Evolutionary conservation across 192 early-diverging fungal species (phyloP).

Genomic region (Entophlyctis helioformis): DNA sequence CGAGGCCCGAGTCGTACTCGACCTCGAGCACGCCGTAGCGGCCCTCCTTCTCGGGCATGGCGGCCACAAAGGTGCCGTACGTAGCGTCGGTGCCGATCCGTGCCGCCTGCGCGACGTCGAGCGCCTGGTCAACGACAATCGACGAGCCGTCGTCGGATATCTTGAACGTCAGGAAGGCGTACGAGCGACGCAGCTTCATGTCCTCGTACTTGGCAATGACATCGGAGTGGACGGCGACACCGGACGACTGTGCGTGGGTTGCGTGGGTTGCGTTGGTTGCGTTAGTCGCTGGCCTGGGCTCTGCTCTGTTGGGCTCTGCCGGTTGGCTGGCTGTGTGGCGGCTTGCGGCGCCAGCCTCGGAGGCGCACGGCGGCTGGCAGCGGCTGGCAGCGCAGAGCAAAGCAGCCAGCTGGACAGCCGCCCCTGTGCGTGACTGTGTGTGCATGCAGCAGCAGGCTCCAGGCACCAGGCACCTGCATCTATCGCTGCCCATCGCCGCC

Average conservation of each 20-base stretch:
- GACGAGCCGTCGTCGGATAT: constrained; percentile 50
- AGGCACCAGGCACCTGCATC: too few species aligned
- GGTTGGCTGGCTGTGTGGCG: too few species aligned
- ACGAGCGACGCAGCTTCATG: constrained; percentile 15
- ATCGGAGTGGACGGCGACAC: background rate
- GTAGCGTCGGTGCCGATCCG: constrained; percentile 1
- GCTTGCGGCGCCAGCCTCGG: too few species aligned
- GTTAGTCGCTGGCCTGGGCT: too few species aligned
- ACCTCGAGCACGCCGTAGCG: constrained; percentile 87
- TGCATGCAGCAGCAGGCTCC: too few species aligned
- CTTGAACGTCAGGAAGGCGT: constrained; percentile 66
- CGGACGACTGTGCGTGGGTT: background rate
- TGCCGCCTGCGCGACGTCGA: constrained; percentile 32
- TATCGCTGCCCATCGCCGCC: too few species aligned
- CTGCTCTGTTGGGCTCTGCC: too few species aligned
- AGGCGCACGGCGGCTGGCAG: too few species aligned
- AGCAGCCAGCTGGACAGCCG: too few species aligned
- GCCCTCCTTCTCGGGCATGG: constrained; percentile 27
- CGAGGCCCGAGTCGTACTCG: constrained; percentile 52
- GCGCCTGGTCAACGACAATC: constrained; percentile 37
- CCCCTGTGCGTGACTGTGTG: too few species aligned
- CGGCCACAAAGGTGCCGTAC: constrained; percentile 5
- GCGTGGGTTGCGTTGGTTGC: too few species aligned
- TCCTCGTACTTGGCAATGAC: background rate
- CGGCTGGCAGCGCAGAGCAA: too few species aligned